A percentile compares a stretch with the other conserved stretches of the same genome.
Evolutionary conservation across 768 basidiomycete genomes (phyloP).

Genomic region (Serendipita indica): DNA sequence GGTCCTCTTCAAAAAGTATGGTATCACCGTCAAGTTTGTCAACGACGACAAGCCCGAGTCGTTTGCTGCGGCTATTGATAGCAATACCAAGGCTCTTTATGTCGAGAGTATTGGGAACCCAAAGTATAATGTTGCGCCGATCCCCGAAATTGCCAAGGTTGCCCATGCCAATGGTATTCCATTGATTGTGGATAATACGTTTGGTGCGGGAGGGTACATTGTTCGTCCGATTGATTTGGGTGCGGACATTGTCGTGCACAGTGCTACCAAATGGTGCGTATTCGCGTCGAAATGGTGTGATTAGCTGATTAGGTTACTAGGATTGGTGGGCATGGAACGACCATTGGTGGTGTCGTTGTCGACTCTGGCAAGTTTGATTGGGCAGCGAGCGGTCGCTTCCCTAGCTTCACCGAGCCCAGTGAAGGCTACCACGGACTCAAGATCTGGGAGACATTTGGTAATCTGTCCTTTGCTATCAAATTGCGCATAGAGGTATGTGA

Average conservation of each 20-base stretch:
- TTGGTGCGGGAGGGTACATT: slow-evolving; percentile 57
- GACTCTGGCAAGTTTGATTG: slow-evolving; percentile 39
- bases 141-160: slow-evolving; percentile 54
- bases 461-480: slow-evolving; percentile 48
- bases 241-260: slow-evolving; percentile 68
- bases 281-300: slow-evolving; percentile 18
- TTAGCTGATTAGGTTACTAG: too few relatives aligned
- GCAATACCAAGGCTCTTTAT: slow-evolving; percentile 39
- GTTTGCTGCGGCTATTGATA: slow-evolving; percentile 55
- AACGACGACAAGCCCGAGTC: slow-evolving; percentile 37
- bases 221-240: slow-evolving; percentile 56
- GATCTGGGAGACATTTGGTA: slow-evolving; percentile 52
- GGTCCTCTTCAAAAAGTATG: slow-evolving; percentile 55
- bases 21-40: slow-evolving; percentile 52
- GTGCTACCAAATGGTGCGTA: slow-evolving; percentile 79
- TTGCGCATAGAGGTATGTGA: slow-evolving; percentile 34
- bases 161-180: slow-evolving; percentile 63
- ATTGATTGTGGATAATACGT: slow-evolving; percentile 68
- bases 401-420: slow-evolving; percentile 55
- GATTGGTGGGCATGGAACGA: slow-evolving; percentile 50
- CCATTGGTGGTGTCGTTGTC: slow-evolving; percentile 60
- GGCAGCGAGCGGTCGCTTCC: slow-evolving; percentile 47
- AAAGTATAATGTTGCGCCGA: slow-evolving; percentile 49
- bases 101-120: slow-evolving; percentile 58
- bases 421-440: slow-evolving; percentile 64